Evolutionary conservation across 192 early-diverging fungal species (phyloP).

Genomic region (Thoreauomyces humboldtii): DNA sequence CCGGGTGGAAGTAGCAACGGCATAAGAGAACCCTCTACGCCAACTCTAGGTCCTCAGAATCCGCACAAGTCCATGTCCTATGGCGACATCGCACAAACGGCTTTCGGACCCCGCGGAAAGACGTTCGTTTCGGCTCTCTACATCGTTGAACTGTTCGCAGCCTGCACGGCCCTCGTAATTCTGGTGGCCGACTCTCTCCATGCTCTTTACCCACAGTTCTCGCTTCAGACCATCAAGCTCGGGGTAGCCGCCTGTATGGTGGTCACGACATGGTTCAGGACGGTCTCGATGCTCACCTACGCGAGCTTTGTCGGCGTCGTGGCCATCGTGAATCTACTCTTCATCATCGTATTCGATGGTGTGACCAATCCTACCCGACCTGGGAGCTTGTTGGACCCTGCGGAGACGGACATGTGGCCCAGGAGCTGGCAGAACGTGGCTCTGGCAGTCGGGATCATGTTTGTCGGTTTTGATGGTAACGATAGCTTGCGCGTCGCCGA

Average conservation of each 20-base stretch:
- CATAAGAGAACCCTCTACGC: not conserved
- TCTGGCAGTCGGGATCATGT: constrained; percentile 53
- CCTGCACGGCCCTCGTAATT: constrained; percentile 46
- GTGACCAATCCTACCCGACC: constrained; percentile 42
- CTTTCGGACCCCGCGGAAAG: constrained; percentile 44
- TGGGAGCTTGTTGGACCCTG: constrained; percentile 55
- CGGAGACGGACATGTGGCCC: constrained; percentile 54
- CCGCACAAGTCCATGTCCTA: constrained; percentile 33
- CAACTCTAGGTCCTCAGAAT: not conserved
- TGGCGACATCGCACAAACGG: constrained; percentile 44
- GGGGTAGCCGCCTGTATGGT: constrained; percentile 45
- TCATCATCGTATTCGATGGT: constrained; percentile 59
- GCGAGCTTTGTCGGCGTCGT: constrained; percentile 58
- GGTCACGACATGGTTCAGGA: constrained; percentile 50
- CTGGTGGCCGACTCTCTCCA: constrained; percentile 43
- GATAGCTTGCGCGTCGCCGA: not conserved
- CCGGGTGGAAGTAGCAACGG: not conserved
- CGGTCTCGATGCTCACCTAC: constrained; percentile 51
- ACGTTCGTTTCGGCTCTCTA: constrained; percentile 41
- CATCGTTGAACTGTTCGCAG: constrained; percentile 48
- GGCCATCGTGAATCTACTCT: constrained; percentile 46
- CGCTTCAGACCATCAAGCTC: constrained; percentile 46
- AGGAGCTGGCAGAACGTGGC: constrained; percentile 40
- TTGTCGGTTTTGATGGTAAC: constrained; percentile 55
- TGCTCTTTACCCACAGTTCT: constrained; percentile 29